A percentile compares a stretch with the other conserved stretches of the same genome.
Conservation (phyloP, 805 yeast species). For the Yueomyces sp. region DNA sequence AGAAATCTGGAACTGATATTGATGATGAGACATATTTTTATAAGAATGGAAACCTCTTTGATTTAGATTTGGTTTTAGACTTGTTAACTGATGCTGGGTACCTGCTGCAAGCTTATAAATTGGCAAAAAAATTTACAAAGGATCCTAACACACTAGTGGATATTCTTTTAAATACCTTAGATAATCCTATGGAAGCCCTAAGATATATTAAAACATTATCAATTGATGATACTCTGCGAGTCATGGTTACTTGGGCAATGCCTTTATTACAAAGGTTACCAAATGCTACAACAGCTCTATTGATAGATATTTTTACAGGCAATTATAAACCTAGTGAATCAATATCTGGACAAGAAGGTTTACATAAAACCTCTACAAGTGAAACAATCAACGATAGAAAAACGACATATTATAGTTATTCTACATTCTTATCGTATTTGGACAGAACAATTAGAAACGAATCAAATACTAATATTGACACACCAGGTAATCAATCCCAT, state of each 20-base stretch:
- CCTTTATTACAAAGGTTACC: constrained; percentile 54
- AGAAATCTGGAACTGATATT: constrained; percentile 20
- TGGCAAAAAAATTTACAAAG: constrained; percentile 52
- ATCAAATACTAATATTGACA: constrained; percentile 4
- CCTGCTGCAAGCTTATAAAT: constrained; percentile 47
- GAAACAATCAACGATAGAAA: constrained; percentile 4
- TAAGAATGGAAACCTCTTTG: constrained; percentile 31
- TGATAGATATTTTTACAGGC: constrained; percentile 85
- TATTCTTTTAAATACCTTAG: constrained; percentile 53
- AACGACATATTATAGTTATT: constrained; percentile 37
- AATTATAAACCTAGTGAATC: constrained; percentile 40
- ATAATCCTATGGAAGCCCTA: constrained; percentile 47
- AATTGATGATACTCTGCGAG: constrained; percentile 64
- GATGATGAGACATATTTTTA: constrained; percentile 26
- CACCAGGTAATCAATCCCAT: not conserved
- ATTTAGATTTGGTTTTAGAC: constrained; percentile 51
- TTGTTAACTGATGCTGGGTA: constrained; percentile 65
- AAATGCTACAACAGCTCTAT: constrained; percentile 63
- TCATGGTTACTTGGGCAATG: constrained; percentile 55
- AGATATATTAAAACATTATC: constrained; percentile 53
- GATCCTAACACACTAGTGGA: constrained; percentile 67
- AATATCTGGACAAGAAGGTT: not conserved
- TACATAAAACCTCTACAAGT: not conserved
- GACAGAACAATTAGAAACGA: constrained; percentile 18
- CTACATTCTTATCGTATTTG: constrained; percentile 45